Evolutionary conservation across 1,284 basidiomycete species (phyloP), one percentile per base, ranked within the genome.

Genomic region (Leccinum variabile): DNA sequence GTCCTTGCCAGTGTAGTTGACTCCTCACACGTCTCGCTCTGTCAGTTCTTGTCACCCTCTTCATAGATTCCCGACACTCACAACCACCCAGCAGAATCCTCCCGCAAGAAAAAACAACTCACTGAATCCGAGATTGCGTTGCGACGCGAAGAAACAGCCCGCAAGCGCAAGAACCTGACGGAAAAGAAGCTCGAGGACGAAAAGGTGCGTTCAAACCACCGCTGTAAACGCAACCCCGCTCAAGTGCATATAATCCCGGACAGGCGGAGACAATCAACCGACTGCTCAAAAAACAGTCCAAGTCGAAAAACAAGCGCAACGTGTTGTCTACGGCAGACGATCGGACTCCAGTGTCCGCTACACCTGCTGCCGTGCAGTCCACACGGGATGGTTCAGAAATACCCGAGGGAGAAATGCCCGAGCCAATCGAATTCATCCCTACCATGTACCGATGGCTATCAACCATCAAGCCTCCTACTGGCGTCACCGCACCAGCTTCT

Each of bases 161-260:
- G 94, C 35, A 91, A 94, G 72, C 82, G 94, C 54, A 91, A 88
- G 70, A 91, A 95, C 68, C 80, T 95, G 64, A 89, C 86, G 18
- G 94, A 95, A 76, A 95, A 95, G 81, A 93, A 92, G 75, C 80
- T 95, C 22, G 92, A 96, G 72, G 94, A 97, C 69, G 94, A 97
- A 75, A 96, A 96, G 84, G 93, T 89, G 63, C 49, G 56, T 62
- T 46, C 5, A 32, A 22, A 32, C 18, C 10, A 30, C n/a, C 11
- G n/a, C 25, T 22, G 3, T 11, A 1, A 64, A 18, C 6, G 18
- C n/a, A 18, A 7, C 10, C 7, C 6, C n/a, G 11, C 59, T 62
- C 10, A 66, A 35, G 33, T 22, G 11, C 18, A 16, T 6, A 5
- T 25, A 13, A 41, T 55, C 9, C 49, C 4, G 41, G 13, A 28